Evolutionary conservation across 768 basidiomycete genomes (phyloP).

Genomic region (Lactifluus echinatus): DNA sequence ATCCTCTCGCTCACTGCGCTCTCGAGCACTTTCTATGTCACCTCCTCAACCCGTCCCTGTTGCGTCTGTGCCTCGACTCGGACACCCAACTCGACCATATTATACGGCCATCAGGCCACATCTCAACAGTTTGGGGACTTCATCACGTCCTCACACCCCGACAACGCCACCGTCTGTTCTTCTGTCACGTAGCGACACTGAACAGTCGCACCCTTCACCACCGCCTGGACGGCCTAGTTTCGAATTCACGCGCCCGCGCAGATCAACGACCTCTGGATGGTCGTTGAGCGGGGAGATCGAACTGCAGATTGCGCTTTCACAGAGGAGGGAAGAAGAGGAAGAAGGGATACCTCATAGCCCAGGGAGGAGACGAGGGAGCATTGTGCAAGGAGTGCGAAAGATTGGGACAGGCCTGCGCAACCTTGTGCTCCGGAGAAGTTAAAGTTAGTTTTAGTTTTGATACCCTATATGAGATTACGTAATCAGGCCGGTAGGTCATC

Average conservation of each 20-base stretch:
- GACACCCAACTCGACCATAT: slow-evolving; percentile 20
- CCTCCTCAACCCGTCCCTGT: not conserved
- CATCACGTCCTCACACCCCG: slow-evolving; percentile 1
- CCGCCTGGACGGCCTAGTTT: slow-evolving; percentile 13
- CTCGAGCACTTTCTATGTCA: not conserved
- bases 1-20: slow-evolving; percentile 14
- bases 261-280: slow-evolving; percentile 15
- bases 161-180: not conserved
- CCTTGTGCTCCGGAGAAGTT: slow-evolving; percentile 8
- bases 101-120: slow-evolving; percentile 19
- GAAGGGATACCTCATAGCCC: not conserved
- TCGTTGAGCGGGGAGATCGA: slow-evolving; percentile 20
- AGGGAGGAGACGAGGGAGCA: slow-evolving; percentile 10
- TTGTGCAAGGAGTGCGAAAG: slow-evolving; percentile 7
- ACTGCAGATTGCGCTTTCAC: slow-evolving; percentile 18
- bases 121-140: not conserved
- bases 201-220: not conserved
- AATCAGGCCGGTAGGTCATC: not conserved
- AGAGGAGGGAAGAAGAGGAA: slow-evolving; percentile 13
- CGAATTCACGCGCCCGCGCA: slow-evolving; percentile 14
- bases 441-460: too few species aligned
- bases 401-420: slow-evolving; percentile 11
- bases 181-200: not conserved
- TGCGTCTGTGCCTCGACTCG: slow-evolving; percentile 9
- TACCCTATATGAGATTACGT: not conserved